Conservation (phyloP, 345 rosid species). For the Pseudoturritis turrita region DNA sequence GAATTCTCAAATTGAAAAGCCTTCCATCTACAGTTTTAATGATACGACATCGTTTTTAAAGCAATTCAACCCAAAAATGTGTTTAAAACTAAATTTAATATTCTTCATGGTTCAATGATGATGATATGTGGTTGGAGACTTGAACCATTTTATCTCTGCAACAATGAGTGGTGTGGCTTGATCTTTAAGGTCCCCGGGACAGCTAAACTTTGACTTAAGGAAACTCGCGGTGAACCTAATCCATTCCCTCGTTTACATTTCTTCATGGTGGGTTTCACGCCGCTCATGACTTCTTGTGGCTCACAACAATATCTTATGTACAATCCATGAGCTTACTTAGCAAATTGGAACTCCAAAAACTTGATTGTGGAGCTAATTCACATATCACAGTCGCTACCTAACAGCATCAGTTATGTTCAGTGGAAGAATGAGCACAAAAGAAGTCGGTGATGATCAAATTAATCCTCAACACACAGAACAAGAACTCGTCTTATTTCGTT, state of each 20-base stretch:
- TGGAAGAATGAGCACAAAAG: conserved; percentile 97
- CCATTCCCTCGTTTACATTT: conserved; percentile 98
- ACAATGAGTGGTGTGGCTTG: conserved; percentile 98
- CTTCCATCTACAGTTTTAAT: no score
- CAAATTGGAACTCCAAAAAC: conserved; percentile 90
- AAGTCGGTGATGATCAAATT: conserved; percentile 97
- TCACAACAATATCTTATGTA: conserved; percentile 55
- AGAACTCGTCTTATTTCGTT: conserved; percentile 92
- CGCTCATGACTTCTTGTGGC: conserved; percentile 58
- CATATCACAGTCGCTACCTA: conserved; percentile 94
- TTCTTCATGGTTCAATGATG: no score
- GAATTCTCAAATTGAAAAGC: no score
- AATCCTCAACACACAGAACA: conserved; percentile 91
- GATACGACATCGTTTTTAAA: no score
- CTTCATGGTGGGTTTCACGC: conserved; percentile 96
- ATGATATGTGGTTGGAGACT: conserved; percentile 98
- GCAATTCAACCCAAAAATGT: no score
- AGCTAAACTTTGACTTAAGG: conserved; percentile 87
- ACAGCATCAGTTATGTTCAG: conserved; percentile 96
- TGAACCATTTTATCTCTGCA: conserved; percentile 90
- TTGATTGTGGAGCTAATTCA: conserved; percentile 98
- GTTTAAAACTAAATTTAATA: no score
- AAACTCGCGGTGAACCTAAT: conserved; percentile 91
- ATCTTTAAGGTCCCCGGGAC: conserved; percentile 96
- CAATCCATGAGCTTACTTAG: conserved; percentile 54